Conservation (phyloP, 2,329 filamentous ascomycete genomes). For the Xenosphaeropsis pyriputrescens region DNA sequence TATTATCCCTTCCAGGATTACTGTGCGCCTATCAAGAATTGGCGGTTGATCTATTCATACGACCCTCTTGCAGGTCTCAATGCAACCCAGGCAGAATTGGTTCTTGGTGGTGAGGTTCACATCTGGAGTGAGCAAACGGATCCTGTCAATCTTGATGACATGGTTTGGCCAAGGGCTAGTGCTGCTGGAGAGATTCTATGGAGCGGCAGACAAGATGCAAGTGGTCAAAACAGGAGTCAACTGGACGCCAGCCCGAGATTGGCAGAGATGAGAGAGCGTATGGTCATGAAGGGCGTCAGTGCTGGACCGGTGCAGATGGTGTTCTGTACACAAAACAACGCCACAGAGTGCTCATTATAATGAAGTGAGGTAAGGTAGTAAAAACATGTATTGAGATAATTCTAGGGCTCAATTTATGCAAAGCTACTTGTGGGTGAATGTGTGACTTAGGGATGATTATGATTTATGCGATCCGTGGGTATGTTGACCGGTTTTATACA, state of each 20-base stretch:
- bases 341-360: conserved; percentile 26
- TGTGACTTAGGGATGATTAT: no score
- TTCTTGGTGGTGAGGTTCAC: conserved; percentile 70
- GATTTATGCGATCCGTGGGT: no score
- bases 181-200: conserved; percentile 70
- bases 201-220: conserved; percentile 53
- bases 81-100: conserved; percentile 43
- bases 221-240: conserved; percentile 56
- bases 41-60: conserved; percentile 69
- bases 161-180: conserved; percentile 64
- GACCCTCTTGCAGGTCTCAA: conserved; percentile 56
- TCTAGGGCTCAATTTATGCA: no score
- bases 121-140: conserved; percentile 78
- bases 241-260: conserved; percentile 54
- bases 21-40: conserved; percentile 68
- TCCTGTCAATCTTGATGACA: conserved; percentile 55
- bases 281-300: conserved; percentile 52
- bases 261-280: conserved; percentile 60
- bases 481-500: no score
- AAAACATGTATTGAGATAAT: no score
- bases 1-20: conserved; percentile 68
- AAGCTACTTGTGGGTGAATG: no score
- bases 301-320: conserved; percentile 58
- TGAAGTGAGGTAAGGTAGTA: no score
- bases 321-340: conserved; percentile 51